Evolutionary conservation across 2,329 filamentous ascomycete genomes (phyloP), one percentile per base, ranked within the genome.

Genomic region (Clonostachys chloroleuca): DNA sequence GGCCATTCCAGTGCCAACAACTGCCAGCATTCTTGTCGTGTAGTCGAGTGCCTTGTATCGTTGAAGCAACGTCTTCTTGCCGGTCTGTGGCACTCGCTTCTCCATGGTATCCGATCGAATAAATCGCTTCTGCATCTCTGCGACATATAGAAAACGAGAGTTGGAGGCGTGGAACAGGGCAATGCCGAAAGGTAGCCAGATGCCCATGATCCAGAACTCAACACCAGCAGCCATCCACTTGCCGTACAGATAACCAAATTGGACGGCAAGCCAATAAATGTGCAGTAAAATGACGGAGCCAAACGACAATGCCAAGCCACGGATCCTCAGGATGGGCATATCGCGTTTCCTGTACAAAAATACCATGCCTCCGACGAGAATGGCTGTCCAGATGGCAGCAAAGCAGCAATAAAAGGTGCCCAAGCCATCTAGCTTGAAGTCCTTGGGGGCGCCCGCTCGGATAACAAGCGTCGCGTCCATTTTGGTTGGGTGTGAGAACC

Each of bases 161-260:
- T 84, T 83, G 48, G 78, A 78, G 30, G 79, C 81, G 54, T 86
- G 81, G 57, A 86, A 86, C 3, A 86, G 66, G 14, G 80, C 82
- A 45, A 86, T 80, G 34, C 83, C 82, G 43, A 81, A 73, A 6
- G 83, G 83, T 7, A 86, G 65, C 58, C 79, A 82, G 41, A 80
- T 74, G 43, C 78, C 75, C 83, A 86, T 86, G 57, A 83, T 70
- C 77, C 80, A 86, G 58, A 74, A 86, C 58, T 84, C 77, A 10
- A 70, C 67, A 12, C 73, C 65, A 44, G 74, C 75, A 0, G 80
- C 74, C 24, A 64, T 58, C 3, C 67, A 50, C 1, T 61, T 54
- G 1, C 66, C 67, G 18, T 69, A 46, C 2, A 63, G 52, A 49
- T 71, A 70, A 1, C 55, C 64, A 12, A 66, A 53, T 55, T 72